These are phyloP conservation scores for Turnera subulata DNA, from an alignment of 345 rosid genomes.

Conservation along the genomic window DNA sequence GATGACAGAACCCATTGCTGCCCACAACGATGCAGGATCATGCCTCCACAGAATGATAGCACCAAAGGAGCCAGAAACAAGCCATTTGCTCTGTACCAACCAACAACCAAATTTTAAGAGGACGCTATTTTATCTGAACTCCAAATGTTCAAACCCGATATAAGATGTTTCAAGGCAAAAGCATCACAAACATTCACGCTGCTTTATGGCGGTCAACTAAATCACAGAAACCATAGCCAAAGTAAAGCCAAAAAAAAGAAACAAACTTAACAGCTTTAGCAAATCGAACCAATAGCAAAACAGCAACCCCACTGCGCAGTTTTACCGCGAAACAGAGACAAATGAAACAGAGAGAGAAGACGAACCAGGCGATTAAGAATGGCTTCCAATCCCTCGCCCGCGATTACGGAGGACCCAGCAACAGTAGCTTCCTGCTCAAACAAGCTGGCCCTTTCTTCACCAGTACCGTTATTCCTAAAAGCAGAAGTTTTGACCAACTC, in stretches of 20 bases:
- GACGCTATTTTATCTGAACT: neutral
- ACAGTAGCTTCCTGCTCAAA: neutral
- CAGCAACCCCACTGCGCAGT: neutral
- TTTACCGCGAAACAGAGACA: neutral
- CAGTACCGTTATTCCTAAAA: neutral
- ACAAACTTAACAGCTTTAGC: neutral
- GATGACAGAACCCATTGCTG: conserved; percentile 4
- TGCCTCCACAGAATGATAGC: conserved; percentile 16
- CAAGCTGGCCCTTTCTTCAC: neutral
- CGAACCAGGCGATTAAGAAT: conserved; percentile 6
- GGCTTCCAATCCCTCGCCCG: conserved; percentile 1
- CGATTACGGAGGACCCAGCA: neutral
- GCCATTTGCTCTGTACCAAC: conserved; percentile 20
- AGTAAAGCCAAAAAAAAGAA: too few relatives aligned
- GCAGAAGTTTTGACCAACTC: neutral
- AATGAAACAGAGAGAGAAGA: neutral
- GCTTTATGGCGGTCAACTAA: too few relatives aligned
- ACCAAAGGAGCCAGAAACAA: conserved; percentile 4
- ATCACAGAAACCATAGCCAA: too few relatives aligned
- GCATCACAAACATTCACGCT: too few relatives aligned
- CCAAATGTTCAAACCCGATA: neutral
- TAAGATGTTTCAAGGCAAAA: neutral
- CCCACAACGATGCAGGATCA: conserved; percentile 17
- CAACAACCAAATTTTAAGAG: neutral
- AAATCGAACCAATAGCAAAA: neutral